phyloP scores from a whole-genome alignment of 2,329 filamentous ascomycete species.

The Spiromastix sp. region DNA sequence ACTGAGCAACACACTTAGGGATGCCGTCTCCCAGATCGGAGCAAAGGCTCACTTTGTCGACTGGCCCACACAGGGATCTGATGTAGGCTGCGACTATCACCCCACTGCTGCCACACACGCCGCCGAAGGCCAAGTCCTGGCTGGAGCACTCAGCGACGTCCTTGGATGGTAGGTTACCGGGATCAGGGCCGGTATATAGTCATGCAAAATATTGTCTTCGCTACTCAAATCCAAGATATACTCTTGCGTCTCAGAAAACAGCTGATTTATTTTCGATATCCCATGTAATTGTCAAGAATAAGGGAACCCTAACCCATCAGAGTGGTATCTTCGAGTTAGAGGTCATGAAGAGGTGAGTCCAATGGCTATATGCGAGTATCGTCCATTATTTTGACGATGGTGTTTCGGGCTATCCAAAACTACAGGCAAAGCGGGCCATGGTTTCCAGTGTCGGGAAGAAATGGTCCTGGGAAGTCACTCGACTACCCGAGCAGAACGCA shows the following conservation, averaged over 20 bases:
- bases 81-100: not conserved
- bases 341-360: not conserved
- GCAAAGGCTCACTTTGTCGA: not conserved
- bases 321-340: not conserved
- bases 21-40: not conserved
- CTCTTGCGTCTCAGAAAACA: too few relatives aligned
- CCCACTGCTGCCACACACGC: not conserved
- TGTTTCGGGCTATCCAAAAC: not conserved
- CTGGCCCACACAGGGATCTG: not conserved
- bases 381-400: not conserved
- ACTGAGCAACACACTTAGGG: not conserved
- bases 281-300: not conserved
- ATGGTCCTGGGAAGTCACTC: not conserved
- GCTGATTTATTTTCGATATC: too few relatives aligned
- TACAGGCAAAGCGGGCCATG: not conserved
- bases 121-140: not conserved
- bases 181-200: too few relatives aligned
- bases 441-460: not conserved
- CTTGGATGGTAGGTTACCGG: not conserved
- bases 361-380: not conserved
- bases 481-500: conserved; percentile 36
- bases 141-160: not conserved
- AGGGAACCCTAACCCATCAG: not conserved
- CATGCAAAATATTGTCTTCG: too few relatives aligned
- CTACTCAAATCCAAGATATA: too few relatives aligned